A percentile compares a stretch with the other conserved stretches of the same genome.
These are phyloP conservation scores for Sisymbrium irio DNA, from an alignment of 345 rosid genomes.

Conservation along the genomic window DNA sequence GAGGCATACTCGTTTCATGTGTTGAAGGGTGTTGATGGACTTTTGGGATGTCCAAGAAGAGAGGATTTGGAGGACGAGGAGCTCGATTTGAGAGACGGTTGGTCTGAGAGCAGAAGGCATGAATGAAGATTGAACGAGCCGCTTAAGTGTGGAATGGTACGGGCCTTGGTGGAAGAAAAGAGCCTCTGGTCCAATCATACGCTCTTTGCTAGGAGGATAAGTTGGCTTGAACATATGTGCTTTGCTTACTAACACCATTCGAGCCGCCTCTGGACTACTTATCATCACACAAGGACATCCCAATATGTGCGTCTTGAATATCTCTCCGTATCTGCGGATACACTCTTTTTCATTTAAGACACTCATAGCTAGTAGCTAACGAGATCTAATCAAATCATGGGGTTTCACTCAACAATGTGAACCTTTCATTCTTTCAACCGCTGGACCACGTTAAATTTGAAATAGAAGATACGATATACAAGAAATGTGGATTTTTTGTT, in stretches of 20 bases:
- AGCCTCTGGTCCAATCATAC: conserved; percentile 82
- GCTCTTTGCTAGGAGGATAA: conserved; percentile 88
- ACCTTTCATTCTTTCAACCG: neutral
- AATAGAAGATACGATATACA: neutral
- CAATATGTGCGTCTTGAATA: conserved; percentile 85
- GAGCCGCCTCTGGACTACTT: conserved; percentile 83
- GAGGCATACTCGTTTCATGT: conserved; percentile 77
- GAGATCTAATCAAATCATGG: neutral
- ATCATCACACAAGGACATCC: conserved; percentile 99
- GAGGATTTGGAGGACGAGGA: conserved; percentile 50
- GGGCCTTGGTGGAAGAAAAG: conserved; percentile 85
- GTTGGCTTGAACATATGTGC: conserved; percentile 89
- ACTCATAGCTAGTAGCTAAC: neutral
- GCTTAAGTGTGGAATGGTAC: conserved; percentile 68
- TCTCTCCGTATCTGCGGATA: conserved; percentile 65
- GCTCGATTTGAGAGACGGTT: conserved; percentile 69
- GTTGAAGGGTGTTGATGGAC: conserved; percentile 68
- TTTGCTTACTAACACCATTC: conserved; percentile 57
- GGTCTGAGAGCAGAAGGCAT: conserved; percentile 66
- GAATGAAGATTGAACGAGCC: conserved; percentile 68
- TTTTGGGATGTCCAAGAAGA: conserved; percentile 52
- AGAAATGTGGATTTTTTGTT: neutral
- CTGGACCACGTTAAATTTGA: neutral
- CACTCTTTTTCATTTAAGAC: neutral
- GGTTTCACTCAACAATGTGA: neutral